Evolutionary conservation across 768 basidiomycete species (phyloP).

Genomic region (Termitomyces sp.): DNA sequence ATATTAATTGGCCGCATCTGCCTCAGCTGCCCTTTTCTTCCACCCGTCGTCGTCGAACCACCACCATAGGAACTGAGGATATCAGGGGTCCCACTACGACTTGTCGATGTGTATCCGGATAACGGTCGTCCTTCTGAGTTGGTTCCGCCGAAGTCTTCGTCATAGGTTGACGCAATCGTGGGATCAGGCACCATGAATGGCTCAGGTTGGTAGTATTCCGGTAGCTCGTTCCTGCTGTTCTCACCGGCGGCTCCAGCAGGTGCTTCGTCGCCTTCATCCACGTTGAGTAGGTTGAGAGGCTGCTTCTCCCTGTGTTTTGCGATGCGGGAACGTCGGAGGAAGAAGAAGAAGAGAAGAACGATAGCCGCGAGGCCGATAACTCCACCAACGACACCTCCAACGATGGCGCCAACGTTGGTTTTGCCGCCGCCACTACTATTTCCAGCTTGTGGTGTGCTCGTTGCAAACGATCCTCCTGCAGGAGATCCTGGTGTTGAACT

Average conservation of each 20-base stretch:
- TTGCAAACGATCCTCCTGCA: slow-evolving; percentile 72
- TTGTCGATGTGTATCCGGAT: slow-evolving; percentile 38
- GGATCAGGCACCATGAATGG: slow-evolving; percentile 74
- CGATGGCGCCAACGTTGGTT: slow-evolving; percentile 30
- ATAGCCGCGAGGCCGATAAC: slow-evolving; percentile 19
- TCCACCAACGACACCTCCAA: slow-evolving; percentile 28
- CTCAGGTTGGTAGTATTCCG: slow-evolving; percentile 73
- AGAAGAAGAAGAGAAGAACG: slow-evolving; percentile 22
- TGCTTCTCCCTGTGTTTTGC: slow-evolving; percentile 47
- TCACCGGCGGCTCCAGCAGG: slow-evolving; percentile 11
- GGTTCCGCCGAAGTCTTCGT: slow-evolving; percentile 23
- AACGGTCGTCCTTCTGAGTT: slow-evolving; percentile 31
- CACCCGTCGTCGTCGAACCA: slow-evolving; percentile 26
- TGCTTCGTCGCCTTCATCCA: slow-evolving; percentile 54
- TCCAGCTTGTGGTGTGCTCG: slow-evolving; percentile 41
- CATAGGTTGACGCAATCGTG: slow-evolving; percentile 34
- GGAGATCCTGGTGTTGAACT: slow-evolving; percentile 77
- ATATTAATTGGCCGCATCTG: slow-evolving; percentile 72
- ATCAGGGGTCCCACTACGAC: slow-evolving; percentile 50
- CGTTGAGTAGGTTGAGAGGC: slow-evolving; percentile 66
- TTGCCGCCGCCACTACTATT: slow-evolving; percentile 31
- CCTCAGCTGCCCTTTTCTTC: slow-evolving; percentile 48
- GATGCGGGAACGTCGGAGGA: slow-evolving; percentile 24
- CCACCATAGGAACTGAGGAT: slow-evolving; percentile 22
- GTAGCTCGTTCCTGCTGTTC: slow-evolving; percentile 45